Conservation (phyloP, 495 filamentous ascomycete species). For the Talaromyces adpressus region DNA sequence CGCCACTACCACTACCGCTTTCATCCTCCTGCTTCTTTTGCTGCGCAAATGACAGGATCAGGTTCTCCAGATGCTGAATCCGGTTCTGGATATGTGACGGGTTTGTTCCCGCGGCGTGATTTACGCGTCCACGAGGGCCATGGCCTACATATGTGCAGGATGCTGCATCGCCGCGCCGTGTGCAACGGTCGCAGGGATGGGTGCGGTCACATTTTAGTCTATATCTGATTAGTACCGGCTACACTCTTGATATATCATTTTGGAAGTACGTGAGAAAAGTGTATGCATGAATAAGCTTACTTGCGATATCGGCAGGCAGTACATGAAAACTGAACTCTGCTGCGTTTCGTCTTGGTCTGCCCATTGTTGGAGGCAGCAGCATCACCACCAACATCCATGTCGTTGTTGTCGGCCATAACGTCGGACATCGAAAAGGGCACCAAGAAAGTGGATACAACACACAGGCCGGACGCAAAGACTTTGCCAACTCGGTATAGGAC, state of each 20-base stretch:
- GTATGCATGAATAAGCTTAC: constrained; percentile 21
- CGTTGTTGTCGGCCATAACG: constrained; percentile 3
- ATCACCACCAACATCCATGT: neutral
- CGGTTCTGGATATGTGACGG: constrained; percentile 39
- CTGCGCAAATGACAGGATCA: constrained; percentile 40
- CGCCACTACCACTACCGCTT: neutral
- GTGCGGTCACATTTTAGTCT: constrained; percentile 48
- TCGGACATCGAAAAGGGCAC: neutral
- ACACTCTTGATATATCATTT: neutral
- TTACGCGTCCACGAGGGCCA: constrained; percentile 26
- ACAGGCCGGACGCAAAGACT: neutral
- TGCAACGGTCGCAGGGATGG: constrained; percentile 43
- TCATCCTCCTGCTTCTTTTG: constrained; percentile 16
- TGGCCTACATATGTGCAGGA: constrained; percentile 37
- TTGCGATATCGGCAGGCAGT: constrained; percentile 46
- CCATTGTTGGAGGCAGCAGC: neutral
- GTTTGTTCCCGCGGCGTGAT: constrained; percentile 21
- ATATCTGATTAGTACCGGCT: neutral
- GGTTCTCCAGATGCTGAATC: constrained; percentile 44
- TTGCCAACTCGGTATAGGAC: neutral
- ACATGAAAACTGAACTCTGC: constrained; percentile 46
- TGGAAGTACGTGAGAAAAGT: neutral
- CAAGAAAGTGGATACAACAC: neutral
- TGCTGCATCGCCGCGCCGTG: constrained; percentile 34
- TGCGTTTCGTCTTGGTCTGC: constrained; percentile 33